Percentiles rank a stretch among this genome's conserved stretches.
Conservation (phyloP, 192 early-diverging fungal genomes). For the Gryganskiella cystojenkinii region DNA sequence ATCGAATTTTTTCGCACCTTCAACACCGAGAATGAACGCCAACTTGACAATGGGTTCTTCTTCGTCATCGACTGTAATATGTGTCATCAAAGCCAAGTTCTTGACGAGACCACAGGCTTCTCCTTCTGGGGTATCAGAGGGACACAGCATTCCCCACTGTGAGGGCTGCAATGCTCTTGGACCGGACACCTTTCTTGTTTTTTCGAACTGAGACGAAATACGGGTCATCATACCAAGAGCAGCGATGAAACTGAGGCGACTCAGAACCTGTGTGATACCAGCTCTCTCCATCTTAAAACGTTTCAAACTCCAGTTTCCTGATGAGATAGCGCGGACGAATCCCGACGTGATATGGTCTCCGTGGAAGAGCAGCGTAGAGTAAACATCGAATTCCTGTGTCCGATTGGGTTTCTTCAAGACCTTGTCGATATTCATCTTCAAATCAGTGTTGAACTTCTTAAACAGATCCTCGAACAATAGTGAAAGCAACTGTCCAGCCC, state of each 20-base stretch:
- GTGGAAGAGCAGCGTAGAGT: conserved; percentile 76
- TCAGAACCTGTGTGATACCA: conserved; percentile 96
- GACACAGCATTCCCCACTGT: conserved; percentile 98
- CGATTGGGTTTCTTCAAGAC: conserved; percentile 90
- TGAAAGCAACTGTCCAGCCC: conserved; percentile 92
- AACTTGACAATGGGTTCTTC: conserved; percentile 82
- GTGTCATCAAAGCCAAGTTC: conserved; percentile 98
- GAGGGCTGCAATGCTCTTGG: conserved; percentile 97
- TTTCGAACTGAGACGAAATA: conserved; percentile 97
- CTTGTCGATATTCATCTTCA: conserved; percentile 93
- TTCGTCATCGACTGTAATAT: conserved; percentile 96
- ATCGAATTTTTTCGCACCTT: too few species aligned
- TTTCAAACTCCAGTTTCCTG: conserved; percentile 98
- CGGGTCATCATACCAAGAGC: conserved; percentile 99
- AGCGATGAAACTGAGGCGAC: conserved; percentile 91
- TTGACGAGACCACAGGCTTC: conserved; percentile 98
- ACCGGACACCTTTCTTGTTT: conserved; percentile 96
- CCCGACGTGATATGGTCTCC: conserved; percentile 91
- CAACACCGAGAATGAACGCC: conserved; percentile 88
- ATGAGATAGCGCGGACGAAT: conserved; percentile 92
- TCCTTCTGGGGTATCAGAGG: conserved; percentile 98
- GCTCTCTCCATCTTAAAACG: conserved; percentile 99
- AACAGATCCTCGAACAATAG: conserved; percentile 98
- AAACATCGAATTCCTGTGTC: conserved; percentile 89
- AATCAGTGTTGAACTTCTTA: conserved; percentile 88